Conservation (phyloP, 306 rosid species). For the Cucurbita argyrosperma region DNA sequence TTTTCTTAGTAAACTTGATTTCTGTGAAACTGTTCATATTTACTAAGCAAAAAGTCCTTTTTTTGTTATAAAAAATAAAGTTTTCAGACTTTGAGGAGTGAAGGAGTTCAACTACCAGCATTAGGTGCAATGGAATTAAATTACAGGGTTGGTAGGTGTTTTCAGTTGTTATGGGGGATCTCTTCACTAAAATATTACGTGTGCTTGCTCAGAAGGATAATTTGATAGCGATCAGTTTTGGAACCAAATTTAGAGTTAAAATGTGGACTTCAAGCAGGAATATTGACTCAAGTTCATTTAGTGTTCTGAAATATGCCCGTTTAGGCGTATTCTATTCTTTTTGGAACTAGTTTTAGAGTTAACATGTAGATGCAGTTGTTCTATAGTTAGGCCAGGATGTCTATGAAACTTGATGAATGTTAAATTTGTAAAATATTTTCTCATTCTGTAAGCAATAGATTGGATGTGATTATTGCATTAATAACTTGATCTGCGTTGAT, state of each 20-base stretch:
- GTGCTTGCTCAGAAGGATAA: background rate
- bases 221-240: background rate
- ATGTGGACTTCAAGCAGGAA: background rate
- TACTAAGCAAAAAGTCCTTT: too few species aligned
- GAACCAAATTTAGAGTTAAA: background rate
- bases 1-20: background rate
- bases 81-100: background rate
- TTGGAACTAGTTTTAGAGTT: too few species aligned
- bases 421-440: background rate
- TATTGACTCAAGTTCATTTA: background rate
- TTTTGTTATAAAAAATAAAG: too few species aligned
- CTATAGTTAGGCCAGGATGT: background rate
- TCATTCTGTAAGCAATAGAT: background rate
- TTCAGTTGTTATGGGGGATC: background rate
- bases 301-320: background rate
- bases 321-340: too few species aligned
- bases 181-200: too few species aligned
- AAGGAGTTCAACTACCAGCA: background rate
- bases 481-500: conserved; percentile 3
- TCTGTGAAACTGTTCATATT: background rate
- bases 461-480: background rate
- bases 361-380: background rate
- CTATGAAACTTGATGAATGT: background rate
- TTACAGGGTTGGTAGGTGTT: background rate
- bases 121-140: background rate